A percentile compares a stretch with the other conserved stretches of the same genome.
These are phyloP conservation scores for Cryomyces minteri DNA, from an alignment of 495 filamentous ascomycete genomes.

Conservation along the genomic window DNA sequence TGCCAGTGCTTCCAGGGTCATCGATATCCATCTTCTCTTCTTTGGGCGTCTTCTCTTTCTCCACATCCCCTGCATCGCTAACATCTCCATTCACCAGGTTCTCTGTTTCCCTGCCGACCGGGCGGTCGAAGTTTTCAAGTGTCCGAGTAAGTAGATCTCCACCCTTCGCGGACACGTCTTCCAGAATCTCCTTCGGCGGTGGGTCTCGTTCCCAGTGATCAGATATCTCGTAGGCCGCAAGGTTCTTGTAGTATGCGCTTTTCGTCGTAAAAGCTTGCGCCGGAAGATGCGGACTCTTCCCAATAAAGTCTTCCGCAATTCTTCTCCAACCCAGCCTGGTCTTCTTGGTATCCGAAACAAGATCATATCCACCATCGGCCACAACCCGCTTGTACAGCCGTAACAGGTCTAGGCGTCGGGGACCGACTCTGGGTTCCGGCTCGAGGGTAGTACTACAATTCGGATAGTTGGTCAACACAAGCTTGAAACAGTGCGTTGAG, in stretches of 20 bases:
- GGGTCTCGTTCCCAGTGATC: constrained; percentile 53
- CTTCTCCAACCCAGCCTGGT: constrained; percentile 66
- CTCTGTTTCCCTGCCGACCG: constrained; percentile 17
- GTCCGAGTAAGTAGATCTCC: constrained; percentile 60
- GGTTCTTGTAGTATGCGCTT: constrained; percentile 65
- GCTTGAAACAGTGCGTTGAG: constrained; percentile 1
- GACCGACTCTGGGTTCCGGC: constrained; percentile 53
- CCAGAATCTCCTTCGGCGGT: constrained; percentile 65
- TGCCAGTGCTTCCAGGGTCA: constrained; percentile 37
- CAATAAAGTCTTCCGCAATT: constrained; percentile 45
- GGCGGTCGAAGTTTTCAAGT: constrained; percentile 44
- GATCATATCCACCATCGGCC: constrained; percentile 61
- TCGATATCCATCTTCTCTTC: constrained; percentile 39
- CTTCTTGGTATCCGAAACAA: constrained; percentile 39
- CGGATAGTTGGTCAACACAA: neutral
- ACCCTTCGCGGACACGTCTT: constrained; percentile 56
- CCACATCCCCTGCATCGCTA: constrained; percentile 34
- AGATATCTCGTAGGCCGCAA: constrained; percentile 68
- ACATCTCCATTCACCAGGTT: constrained; percentile 16
- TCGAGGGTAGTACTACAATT: constrained; percentile 43
- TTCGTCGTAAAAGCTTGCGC: constrained; percentile 62
- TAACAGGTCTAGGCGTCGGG: constrained; percentile 47
- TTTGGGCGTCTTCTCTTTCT: constrained; percentile 37
- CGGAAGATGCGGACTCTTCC: constrained; percentile 42
- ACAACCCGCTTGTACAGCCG: constrained; percentile 52